phyloP scores from a whole-genome alignment of 805 yeast genomes.

The Yamadazyma insecticola region DNA sequence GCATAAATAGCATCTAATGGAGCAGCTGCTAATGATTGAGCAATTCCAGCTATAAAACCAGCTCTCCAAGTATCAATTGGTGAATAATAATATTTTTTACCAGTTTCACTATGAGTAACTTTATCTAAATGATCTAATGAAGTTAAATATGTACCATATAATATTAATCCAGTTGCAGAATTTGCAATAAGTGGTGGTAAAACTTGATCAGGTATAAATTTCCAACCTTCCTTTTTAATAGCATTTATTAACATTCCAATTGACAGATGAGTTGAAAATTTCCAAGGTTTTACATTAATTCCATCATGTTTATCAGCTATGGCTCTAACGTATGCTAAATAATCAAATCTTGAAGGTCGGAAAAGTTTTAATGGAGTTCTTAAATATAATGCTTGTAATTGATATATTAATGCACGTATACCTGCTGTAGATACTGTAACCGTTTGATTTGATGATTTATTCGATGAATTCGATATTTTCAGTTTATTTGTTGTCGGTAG shows the following conservation, averaged over 20 bases:
- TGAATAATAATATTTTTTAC: constrained; percentile 15
- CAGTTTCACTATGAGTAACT: constrained; percentile 7
- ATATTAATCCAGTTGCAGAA: constrained; percentile 80
- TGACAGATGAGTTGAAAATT: constrained; percentile 67
- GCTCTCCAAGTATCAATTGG: constrained; percentile 64
- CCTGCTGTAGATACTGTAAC: constrained; percentile 85
- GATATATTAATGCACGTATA: constrained; percentile 76
- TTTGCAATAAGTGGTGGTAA: constrained; percentile 87
- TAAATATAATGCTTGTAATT: constrained; percentile 70
- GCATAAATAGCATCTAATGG: constrained; percentile 90
- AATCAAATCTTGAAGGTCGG: constrained; percentile 87
- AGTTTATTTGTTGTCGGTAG: too few species aligned
- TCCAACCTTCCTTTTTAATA: constrained; percentile 76
- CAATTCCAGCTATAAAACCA: constrained; percentile 81
- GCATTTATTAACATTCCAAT: constrained; percentile 72
- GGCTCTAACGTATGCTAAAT: constrained; percentile 63
- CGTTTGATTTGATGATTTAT: too few species aligned
- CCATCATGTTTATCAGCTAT: constrained; percentile 42
- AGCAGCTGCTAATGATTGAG: constrained; percentile 87
- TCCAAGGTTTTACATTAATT: constrained; percentile 45
- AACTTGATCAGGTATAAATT: constrained; percentile 76
- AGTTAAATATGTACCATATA: constrained; percentile 77
- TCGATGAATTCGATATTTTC: too few species aligned
- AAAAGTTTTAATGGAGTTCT: constrained; percentile 83
- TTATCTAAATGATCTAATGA: constrained; percentile 33